Evolutionary conservation across 306 rosid species (phyloP).

Genomic region (Cercis canadensis): DNA sequence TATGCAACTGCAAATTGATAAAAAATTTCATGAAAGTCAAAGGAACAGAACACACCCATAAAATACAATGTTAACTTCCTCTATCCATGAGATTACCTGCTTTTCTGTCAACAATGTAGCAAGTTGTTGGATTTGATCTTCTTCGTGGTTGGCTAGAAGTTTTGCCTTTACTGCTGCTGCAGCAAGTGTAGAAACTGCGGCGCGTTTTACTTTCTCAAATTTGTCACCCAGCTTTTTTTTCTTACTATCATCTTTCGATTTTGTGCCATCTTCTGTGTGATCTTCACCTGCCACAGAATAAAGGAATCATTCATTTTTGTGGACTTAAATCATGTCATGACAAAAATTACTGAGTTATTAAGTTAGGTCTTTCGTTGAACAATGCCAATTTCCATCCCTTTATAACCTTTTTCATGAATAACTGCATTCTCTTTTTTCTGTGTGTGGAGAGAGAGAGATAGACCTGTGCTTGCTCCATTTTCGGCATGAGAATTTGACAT

Average conservation of each 20-base stretch:
- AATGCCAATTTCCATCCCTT: neutral
- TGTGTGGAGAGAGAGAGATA: slow-evolving; percentile 22
- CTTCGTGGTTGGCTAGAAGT: slow-evolving; percentile 85
- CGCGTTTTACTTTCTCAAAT: slow-evolving; percentile 67
- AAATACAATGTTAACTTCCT: slow-evolving; percentile 16
- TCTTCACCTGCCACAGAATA: slow-evolving; percentile 55
- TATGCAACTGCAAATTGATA: slow-evolving; percentile 67
- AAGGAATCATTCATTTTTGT: slow-evolving; percentile 13
- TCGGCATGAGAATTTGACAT: slow-evolving; percentile 45
- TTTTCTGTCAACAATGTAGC: slow-evolving; percentile 75
- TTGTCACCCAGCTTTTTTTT: slow-evolving; percentile 48
- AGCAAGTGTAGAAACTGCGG: slow-evolving; percentile 81
- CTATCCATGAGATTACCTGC: slow-evolving; percentile 62
- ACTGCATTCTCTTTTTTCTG: neutral
- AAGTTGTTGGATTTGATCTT: slow-evolving; percentile 80
- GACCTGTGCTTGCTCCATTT: slow-evolving; percentile 54
- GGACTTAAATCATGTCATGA: slow-evolving; percentile 17
- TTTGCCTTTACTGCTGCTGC: slow-evolving; percentile 92
- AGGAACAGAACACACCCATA: slow-evolving; percentile 3
- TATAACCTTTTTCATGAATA: neutral
- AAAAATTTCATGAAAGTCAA: slow-evolving; percentile 32
- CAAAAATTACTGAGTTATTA: slow-evolving; percentile 5
- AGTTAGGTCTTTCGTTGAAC: slow-evolving; percentile 10
- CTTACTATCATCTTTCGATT: slow-evolving; percentile 38
- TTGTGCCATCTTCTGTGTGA: slow-evolving; percentile 49